Evolutionary conservation across 2,329 filamentous ascomycete species (phyloP).

Genomic region (Ophiocordyceps camponoti-floridani): DNA sequence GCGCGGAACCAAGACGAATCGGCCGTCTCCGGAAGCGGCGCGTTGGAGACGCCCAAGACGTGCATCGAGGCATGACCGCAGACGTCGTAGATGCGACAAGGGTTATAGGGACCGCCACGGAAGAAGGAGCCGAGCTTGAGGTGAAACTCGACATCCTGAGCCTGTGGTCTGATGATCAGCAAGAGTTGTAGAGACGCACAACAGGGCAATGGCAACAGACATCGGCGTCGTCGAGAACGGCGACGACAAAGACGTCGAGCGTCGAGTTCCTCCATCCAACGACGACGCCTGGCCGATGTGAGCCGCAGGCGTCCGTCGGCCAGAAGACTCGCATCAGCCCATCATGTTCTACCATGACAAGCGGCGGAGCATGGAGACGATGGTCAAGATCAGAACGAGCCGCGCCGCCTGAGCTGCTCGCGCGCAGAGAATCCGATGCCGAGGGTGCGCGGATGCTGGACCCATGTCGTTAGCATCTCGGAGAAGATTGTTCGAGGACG

Average conservation of each 20-base stretch:
- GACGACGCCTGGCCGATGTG: slow-evolving; percentile 62
- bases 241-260: slow-evolving; percentile 76
- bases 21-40: slow-evolving; percentile 24
- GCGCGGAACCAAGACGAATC: slow-evolving; percentile 55
- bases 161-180: slow-evolving; percentile 21
- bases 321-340: slow-evolving; percentile 97
- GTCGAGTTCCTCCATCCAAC: slow-evolving; percentile 93
- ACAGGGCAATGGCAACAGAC: slow-evolving; percentile 26
- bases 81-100: slow-evolving; percentile 63
- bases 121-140: slow-evolving; percentile 70
- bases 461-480: not conserved
- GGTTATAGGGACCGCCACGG: slow-evolving; percentile 62
- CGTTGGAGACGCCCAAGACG: slow-evolving; percentile 71
- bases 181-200: not conserved
- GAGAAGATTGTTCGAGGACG: not conserved
- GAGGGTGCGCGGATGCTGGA: slow-evolving; percentile 63
- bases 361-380: slow-evolving; percentile 10
- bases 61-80: slow-evolving; percentile 73
- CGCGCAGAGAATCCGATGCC: slow-evolving; percentile 77
- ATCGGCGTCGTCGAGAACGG: slow-evolving; percentile 80
- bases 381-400: slow-evolving; percentile 56
- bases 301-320: slow-evolving; percentile 69
- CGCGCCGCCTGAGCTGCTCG: slow-evolving; percentile 84
- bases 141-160: slow-evolving; percentile 71
- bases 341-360: slow-evolving; percentile 56